phyloP scores from a whole-genome alignment of 202 grass and related monocot species.

The Miscanthus sacchariflorus region DNA sequence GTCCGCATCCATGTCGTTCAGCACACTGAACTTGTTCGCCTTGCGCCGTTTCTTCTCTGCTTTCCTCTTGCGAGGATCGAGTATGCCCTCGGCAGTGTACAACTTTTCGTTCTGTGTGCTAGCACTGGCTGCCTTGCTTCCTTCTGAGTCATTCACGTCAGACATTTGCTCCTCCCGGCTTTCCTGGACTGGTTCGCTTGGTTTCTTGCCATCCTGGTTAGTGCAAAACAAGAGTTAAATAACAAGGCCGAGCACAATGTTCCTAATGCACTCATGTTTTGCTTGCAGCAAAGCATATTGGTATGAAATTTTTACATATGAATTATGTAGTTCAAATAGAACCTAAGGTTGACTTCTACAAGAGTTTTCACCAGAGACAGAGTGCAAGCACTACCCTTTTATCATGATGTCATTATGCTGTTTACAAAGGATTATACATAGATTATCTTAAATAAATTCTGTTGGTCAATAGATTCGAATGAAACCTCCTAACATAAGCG shows the following conservation, averaged over 20 bases:
- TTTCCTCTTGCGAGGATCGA: slow-evolving; percentile 80
- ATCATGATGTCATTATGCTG: background rate
- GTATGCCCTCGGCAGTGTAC: slow-evolving; percentile 77
- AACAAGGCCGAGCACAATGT: background rate
- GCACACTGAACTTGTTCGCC: slow-evolving; percentile 47
- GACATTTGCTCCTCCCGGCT: slow-evolving; percentile 60
- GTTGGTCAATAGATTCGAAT: background rate
- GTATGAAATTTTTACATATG: background rate
- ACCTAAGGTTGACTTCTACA: background rate
- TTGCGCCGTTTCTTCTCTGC: slow-evolving; percentile 84
- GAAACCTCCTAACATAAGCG: background rate
- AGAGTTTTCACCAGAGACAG: background rate
- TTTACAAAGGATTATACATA: background rate
- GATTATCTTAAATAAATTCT: background rate
- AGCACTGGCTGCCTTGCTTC: slow-evolving; percentile 44
- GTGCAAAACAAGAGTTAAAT: slow-evolving; percentile 27
- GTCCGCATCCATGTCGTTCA: slow-evolving; percentile 81
- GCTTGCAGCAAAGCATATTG: background rate
- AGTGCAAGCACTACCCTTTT: background rate
- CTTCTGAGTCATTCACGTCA: slow-evolving; percentile 43
- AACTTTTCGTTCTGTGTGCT: slow-evolving; percentile 73
- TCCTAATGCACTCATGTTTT: background rate
- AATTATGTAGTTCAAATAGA: background rate
- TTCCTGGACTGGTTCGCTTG: slow-evolving; percentile 23
- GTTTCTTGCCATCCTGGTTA: slow-evolving; percentile 51